phyloP scores from a whole-genome alignment of 2,329 filamentous ascomycete species.

The Venturia aucupariae region DNA sequence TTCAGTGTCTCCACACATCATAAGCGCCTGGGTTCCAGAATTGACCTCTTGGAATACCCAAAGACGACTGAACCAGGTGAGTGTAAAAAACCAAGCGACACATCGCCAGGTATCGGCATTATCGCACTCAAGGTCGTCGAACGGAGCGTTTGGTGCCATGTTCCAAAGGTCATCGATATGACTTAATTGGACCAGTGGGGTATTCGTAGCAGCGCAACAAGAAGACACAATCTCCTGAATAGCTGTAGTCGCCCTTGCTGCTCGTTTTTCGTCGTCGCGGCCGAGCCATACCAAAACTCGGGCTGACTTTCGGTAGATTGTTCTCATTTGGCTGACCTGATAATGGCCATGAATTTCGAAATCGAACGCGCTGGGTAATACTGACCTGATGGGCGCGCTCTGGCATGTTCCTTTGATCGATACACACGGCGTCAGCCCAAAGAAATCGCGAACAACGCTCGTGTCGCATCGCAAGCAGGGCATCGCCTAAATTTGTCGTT shows the following conservation, averaged over 20 bases:
- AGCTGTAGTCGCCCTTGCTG: neutral
- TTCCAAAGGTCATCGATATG: neutral
- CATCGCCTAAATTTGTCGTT: conserved; percentile 12
- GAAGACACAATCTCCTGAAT: neutral
- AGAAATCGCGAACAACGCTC: conserved; percentile 1
- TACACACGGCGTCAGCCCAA: conserved; percentile 17
- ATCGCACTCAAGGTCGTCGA: neutral
- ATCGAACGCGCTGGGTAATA: conserved; percentile 9
- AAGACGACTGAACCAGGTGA: conserved; percentile 7
- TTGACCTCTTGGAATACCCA: conserved; percentile 13
- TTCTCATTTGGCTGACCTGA: neutral
- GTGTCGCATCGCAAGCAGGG: conserved; percentile 10
- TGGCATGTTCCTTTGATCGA: conserved; percentile 14
- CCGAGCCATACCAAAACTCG: conserved; percentile 16
- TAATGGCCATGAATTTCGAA: neutral
- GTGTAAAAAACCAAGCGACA: neutral
- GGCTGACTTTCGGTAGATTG: neutral
- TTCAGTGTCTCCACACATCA: conserved; percentile 7
- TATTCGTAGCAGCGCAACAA: neutral
- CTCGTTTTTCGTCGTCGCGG: neutral
- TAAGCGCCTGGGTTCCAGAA: neutral
- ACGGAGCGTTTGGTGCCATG: neutral
- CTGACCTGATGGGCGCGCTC: conserved; percentile 16
- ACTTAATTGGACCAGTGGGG: neutral
- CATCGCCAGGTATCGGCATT: neutral